These are phyloP conservation scores for Boeremia exigua DNA, from an alignment of 2,329 filamentous ascomycete genomes.

Conservation along the genomic window DNA sequence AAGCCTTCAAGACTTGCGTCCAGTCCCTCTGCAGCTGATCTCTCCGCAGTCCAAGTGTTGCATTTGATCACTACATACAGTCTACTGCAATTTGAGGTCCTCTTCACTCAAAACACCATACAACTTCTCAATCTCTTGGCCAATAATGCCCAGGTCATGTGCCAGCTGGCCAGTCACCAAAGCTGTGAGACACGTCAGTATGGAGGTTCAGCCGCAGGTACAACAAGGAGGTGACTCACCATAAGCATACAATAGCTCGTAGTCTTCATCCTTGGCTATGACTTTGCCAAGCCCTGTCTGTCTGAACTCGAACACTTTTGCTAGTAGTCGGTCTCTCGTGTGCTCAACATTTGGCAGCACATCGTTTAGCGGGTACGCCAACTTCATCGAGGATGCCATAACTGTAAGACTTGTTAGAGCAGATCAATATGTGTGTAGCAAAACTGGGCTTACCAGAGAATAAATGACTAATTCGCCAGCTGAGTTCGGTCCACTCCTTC, in stretches of 20 bases:
- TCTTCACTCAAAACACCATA: conserved; percentile 69
- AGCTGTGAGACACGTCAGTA: conserved; percentile 48
- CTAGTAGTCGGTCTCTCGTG: conserved; percentile 80
- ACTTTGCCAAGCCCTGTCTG: conserved; percentile 64
- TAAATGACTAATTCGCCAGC: conserved; percentile 88
- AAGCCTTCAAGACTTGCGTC: no score
- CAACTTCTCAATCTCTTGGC: conserved; percentile 62
- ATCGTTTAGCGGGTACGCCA: conserved; percentile 92
- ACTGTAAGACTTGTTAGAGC: conserved; percentile 56
- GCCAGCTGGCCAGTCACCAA: conserved; percentile 67
- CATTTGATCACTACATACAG: not conserved
- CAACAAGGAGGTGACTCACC: conserved; percentile 54
- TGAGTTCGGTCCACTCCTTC: conserved; percentile 79
- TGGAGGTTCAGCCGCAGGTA: not conserved
- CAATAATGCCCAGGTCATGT: conserved; percentile 61
- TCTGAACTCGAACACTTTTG: conserved; percentile 86
- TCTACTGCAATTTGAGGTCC: conserved; percentile 58
- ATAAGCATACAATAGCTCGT: conserved; percentile 91
- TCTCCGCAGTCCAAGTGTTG: not conserved
- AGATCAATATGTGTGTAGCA: not conserved
- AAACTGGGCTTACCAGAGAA: conserved; percentile 59
- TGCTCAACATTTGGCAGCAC: conserved; percentile 83
- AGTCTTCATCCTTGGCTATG: conserved; percentile 75
- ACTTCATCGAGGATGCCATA: conserved; percentile 88
- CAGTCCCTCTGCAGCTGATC: no score